These are phyloP conservation scores for Sporothrix schenckii DNA, from an alignment of 2,329 filamentous ascomycete genomes.

Conservation along the genomic window DNA sequence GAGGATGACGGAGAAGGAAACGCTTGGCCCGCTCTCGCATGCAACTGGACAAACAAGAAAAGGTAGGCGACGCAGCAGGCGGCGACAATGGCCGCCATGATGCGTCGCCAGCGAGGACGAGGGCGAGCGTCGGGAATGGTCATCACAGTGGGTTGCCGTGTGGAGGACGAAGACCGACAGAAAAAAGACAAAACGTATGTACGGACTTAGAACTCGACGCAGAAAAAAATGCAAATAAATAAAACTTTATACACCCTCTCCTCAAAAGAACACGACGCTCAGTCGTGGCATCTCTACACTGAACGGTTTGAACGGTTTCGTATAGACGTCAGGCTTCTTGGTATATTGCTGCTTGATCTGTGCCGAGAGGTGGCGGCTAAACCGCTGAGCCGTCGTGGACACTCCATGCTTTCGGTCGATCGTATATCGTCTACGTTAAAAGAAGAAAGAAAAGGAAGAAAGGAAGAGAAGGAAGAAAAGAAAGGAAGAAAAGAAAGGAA, in stretches of 20 bases:
- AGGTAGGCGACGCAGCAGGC: slow-evolving; percentile 13
- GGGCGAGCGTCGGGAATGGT: neutral
- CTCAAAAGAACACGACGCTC: neutral
- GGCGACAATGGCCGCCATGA: neutral
- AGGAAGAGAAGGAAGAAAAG: no score
- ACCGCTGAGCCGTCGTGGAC: neutral
- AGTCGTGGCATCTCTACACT: neutral
- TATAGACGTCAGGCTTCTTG: neutral
- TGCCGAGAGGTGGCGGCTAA: neutral
- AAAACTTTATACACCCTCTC: neutral
- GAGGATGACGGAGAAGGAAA: neutral
- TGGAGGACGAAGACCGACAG: neutral
- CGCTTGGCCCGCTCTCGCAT: neutral
- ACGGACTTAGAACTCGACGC: neutral
- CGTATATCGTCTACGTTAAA: no score
- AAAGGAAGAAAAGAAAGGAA: no score
- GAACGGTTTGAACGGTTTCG: neutral
- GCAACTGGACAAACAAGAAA: slow-evolving; percentile 8
- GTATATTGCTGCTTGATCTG: neutral
- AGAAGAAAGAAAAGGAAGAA: no score
- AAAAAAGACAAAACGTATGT: neutral
- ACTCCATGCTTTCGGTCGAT: no score
- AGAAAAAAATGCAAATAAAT: neutral
- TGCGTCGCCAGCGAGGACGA: slow-evolving; percentile 6
- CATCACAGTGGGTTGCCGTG: no score